phyloP scores from a whole-genome alignment of 768 basidiomycete species.

The Roridomyces roridus region DNA sequence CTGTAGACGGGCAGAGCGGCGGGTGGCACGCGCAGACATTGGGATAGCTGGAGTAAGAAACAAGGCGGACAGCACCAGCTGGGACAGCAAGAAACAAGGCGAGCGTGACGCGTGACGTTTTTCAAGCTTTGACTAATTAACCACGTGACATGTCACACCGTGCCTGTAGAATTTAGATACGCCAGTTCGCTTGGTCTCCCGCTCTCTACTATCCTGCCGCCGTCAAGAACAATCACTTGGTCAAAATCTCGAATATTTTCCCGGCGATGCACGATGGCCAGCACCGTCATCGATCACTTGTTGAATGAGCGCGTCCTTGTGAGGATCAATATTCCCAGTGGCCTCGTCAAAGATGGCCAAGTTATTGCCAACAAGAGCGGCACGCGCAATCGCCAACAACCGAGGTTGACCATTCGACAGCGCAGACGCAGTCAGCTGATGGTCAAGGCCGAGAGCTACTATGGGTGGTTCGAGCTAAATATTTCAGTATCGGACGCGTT shows the following conservation, averaged over 20 bases:
- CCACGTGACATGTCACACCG: too few relatives aligned
- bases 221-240: slow-evolving; percentile 62
- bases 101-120: neutral
- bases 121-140: neutral
- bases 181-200: slow-evolving; percentile 49
- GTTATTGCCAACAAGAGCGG: slow-evolving; percentile 57
- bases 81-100: neutral
- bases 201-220: slow-evolving; percentile 56
- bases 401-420: slow-evolving; percentile 40
- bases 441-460: slow-evolving; percentile 11
- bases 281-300: slow-evolving; percentile 52
- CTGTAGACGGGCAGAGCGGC: slow-evolving; percentile 14
- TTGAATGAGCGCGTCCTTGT: slow-evolving; percentile 63
- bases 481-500: slow-evolving; percentile 19
- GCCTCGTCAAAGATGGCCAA: slow-evolving; percentile 61
- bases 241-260: slow-evolving; percentile 57
- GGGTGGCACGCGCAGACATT: slow-evolving; percentile 20
- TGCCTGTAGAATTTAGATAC: slow-evolving; percentile 41
- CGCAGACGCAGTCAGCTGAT: slow-evolving; percentile 1
- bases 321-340: slow-evolving; percentile 42
- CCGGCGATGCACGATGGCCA: slow-evolving; percentile 61
- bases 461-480: slow-evolving; percentile 18
- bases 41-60: too few relatives aligned
- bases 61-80: too few relatives aligned
- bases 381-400: slow-evolving; percentile 60